Percentiles rank a stretch among this genome's conserved stretches.
Evolutionary conservation across 1,139 yeast species (phyloP).

Genomic region (Kluyveromyces sp.): DNA sequence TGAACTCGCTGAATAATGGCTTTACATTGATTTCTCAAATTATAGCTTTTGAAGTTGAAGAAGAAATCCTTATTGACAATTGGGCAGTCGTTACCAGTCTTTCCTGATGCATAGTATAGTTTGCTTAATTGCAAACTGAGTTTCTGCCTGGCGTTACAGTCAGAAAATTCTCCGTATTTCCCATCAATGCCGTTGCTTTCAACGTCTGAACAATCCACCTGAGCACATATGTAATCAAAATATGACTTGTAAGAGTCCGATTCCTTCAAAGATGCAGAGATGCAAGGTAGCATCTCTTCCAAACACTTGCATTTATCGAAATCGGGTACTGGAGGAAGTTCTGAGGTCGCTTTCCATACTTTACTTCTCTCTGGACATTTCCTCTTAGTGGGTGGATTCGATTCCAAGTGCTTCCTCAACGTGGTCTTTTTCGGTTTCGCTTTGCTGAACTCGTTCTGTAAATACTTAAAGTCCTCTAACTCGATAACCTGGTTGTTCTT

Average conservation of each 20-base stretch:
- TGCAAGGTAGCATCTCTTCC: slow-evolving; percentile 45
- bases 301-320: slow-evolving; percentile 50
- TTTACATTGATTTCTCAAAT: slow-evolving; percentile 5
- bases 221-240: slow-evolving; percentile 43
- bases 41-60: slow-evolving; percentile 16
- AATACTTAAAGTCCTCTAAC: slow-evolving; percentile 39
- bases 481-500: slow-evolving; percentile 41
- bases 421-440: slow-evolving; percentile 34
- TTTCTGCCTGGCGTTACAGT: slow-evolving; percentile 46
- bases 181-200: slow-evolving; percentile 44
- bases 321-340: slow-evolving; percentile 52
- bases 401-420: slow-evolving; percentile 17
- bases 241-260: slow-evolving; percentile 33
- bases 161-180: slow-evolving; percentile 50
- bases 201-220: slow-evolving; percentile 47
- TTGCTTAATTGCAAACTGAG: slow-evolving; percentile 49
- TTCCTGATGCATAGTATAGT: slow-evolving; percentile 35
- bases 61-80: slow-evolving; percentile 16
- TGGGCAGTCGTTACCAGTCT: slow-evolving; percentile 20
- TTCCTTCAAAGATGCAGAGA: slow-evolving; percentile 35
- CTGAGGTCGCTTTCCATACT: slow-evolving; percentile 40
- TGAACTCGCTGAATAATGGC: neutral
- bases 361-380: slow-evolving; percentile 30
- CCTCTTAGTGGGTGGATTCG: slow-evolving; percentile 3
- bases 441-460: slow-evolving; percentile 32